Conservation (phyloP, 176 grass and related monocot genomes). For the Musa beccarii region DNA sequence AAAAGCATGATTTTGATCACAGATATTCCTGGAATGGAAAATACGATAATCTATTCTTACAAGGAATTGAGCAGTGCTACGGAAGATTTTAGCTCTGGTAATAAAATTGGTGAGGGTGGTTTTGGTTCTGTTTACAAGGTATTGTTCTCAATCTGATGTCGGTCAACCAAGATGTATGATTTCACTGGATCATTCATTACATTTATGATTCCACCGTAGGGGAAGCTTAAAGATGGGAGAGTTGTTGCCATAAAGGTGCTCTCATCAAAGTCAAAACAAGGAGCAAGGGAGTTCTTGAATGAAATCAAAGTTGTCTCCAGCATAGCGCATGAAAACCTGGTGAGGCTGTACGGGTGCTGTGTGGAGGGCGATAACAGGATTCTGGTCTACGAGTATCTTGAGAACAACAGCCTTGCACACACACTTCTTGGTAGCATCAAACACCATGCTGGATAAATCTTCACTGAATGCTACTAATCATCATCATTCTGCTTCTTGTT, state of each 20-base stretch:
- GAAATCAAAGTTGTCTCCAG: background rate
- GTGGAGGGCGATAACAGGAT: background rate
- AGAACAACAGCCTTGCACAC: background rate
- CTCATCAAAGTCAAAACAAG: background rate
- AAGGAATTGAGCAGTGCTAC: background rate
- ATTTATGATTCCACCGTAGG: background rate
- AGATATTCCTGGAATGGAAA: background rate
- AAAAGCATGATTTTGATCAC: background rate
- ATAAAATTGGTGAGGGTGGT: constrained; percentile 2
- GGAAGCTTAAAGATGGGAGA: background rate
- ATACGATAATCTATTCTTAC: background rate
- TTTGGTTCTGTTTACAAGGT: background rate
- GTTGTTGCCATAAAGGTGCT: background rate
- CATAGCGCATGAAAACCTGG: background rate
- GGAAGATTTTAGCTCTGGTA: background rate
- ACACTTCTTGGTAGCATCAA: background rate
- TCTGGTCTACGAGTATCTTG: background rate
- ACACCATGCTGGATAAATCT: background rate
- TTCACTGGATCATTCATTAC: background rate
- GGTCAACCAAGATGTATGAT: no score
- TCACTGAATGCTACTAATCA: no score
- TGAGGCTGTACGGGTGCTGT: background rate
- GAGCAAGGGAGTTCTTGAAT: background rate
- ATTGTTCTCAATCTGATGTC: background rate
- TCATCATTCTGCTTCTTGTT: no score